Evolutionary conservation across 192 early-diverging fungal genomes (phyloP).

Genomic region (Polychytrium aggregatum): DNA sequence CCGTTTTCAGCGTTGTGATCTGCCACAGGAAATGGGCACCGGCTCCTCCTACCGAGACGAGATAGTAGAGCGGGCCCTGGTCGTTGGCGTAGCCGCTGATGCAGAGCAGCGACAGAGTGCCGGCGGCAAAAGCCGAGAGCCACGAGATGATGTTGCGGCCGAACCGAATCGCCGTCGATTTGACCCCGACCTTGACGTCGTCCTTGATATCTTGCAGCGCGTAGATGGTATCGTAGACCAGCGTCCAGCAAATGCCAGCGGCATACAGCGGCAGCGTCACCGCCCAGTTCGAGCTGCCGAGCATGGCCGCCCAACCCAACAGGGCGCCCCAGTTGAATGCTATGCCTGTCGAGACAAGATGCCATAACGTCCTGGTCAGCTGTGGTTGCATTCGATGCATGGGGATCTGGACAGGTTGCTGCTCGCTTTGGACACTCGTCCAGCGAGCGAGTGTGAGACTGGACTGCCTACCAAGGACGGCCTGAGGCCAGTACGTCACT

Average conservation of each 20-base stretch:
- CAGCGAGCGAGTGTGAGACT: background rate
- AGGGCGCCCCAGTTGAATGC: constrained; percentile 93
- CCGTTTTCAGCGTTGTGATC: constrained; percentile 45
- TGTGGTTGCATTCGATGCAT: background rate
- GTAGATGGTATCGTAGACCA: constrained; percentile 95
- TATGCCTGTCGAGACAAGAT: constrained; percentile 37
- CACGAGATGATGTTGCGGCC: constrained; percentile 56
- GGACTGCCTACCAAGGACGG: constrained; percentile 48
- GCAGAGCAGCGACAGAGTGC: constrained; percentile 54
- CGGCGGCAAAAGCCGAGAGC: constrained; percentile 59
- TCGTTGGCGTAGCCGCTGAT: constrained; percentile 72
- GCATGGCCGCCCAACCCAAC: constrained; percentile 76
- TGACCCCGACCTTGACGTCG: constrained; percentile 74
- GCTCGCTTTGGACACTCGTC: too few relatives aligned
- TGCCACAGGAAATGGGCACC: constrained; percentile 77
- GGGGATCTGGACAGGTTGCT: background rate
- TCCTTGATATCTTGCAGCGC: constrained; percentile 94
- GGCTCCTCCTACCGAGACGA: constrained; percentile 58
- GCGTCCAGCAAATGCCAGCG: constrained; percentile 82
- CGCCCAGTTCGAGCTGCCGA: constrained; percentile 42
- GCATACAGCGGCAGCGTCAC: constrained; percentile 75
- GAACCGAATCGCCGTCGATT: constrained; percentile 85
- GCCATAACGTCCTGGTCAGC: too few relatives aligned
- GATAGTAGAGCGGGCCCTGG: constrained; percentile 62
- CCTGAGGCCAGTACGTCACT: constrained; percentile 90